Base-by-base conservation (phyloP, 2,329 filamentous ascomycete genomes). In the Pseudomassariella vexata region DNA sequence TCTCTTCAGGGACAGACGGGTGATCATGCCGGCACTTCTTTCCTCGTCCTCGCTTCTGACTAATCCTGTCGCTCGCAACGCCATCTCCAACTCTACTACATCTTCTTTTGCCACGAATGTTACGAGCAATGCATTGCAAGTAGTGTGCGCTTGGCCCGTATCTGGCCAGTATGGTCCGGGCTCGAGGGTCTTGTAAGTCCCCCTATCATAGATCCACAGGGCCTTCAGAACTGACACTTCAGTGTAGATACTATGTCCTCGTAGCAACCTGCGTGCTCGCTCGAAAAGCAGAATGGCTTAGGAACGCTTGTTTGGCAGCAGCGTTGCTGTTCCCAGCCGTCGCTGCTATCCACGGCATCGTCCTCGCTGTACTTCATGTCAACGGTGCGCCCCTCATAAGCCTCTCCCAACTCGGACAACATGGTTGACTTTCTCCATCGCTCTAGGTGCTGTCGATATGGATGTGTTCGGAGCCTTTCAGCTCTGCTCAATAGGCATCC, bases 401-500 rank as follows among this genome's bases (percentile, higher is more conserved):
- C n/a, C n/a, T n/a, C n/a, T n/a, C n/a, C n/a, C n/a, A n/a, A n/a
- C n/a, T n/a, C n/a, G n/a, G n/a, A n/a, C n/a, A n/a, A n/a, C n/a
- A n/a, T n/a, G n/a, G n/a, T n/a, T n/a, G n/a, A n/a, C n/a, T n/a
- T n/a, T 5, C 28, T 20, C 6, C 24, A 31, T 34, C 31, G 9
- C 1, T 37, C 16, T 35, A 80, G 77, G 60, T 31, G 78, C 73
- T 10, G 68, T 82, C 10, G 79, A 83, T 45, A 73, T 84, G 69
- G 79, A 84, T 42, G 62, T 83, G 4, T 84, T 71, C 36, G 79
- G 79, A 2, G 76, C 77, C 7, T 81, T 83, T 39, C 79, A 84
- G 41, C 51, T 82, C 0, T 83, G 79, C 36, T 66, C 78, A 0
- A 77, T 84, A 23, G 79, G 76, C 9, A 76, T 82, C 11, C 44